Evolutionary conservation across 495 filamentous ascomycete genomes (phyloP), one percentile per base, ranked within the genome.

Genomic region (Xylaria longipes): DNA sequence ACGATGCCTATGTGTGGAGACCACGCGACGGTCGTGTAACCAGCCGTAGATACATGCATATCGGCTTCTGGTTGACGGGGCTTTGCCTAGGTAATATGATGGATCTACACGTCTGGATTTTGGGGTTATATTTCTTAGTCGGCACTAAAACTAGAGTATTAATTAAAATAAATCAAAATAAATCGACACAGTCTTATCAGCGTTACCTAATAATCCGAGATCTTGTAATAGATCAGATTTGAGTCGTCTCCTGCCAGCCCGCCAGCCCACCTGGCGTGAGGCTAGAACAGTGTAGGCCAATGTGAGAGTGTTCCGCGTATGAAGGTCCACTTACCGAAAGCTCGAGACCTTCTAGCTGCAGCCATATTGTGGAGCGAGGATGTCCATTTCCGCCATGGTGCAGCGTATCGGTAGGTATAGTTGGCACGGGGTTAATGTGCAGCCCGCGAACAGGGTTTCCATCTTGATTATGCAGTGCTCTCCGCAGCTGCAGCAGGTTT

Each of bases 21-120:
- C 58, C 46, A 64, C 43, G 68, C 57, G 33, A 70, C 69, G 66
- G 27, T 54, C 52, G 29, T 69, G 64, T 68, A 57, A 52, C 54
- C 45, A 41, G 39, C 62, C 56, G 74, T 73, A 66, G 50, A 74
- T 41, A 31, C 70, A 45, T 63, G 65, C 62, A 68, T 46, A 35
- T 46, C 70, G 62, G 67, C 66, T 75, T 65, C 48, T 43, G 37
- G 37, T 45, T 62, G 35, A 57, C 11, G 17, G 14, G 25, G 35
- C n/a, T 54, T 45, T 64, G 45, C 31, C 45, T 61, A 52, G 48
- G 31, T 60, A 69, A 43, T 25, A 33, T n/a, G 33, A 31, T 3
- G 25, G 52, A 17, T 52, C 11, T 22, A 56, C 8, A 12, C 1
- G 39, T 60, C 39, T 43, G 27, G 43, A 27, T 52, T 37, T 20